These are phyloP conservation scores for Mediolabrus comicus DNA, from an alignment of 108 stramenopile species.

Conservation along the genomic window DNA sequence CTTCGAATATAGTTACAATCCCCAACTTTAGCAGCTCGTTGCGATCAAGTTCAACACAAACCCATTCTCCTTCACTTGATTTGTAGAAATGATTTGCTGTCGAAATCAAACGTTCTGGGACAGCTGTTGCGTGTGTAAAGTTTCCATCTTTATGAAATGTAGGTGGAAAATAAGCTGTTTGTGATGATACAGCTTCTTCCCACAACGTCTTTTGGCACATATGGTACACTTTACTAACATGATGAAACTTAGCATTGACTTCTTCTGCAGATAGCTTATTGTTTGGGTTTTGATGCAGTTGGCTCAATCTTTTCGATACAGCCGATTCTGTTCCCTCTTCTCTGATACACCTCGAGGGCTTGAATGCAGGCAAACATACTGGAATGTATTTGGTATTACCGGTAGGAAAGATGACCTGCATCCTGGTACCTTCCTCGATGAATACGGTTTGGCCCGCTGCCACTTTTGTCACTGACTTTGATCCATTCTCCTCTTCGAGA, in stretches of 20 bases:
- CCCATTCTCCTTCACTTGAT: slow-evolving; percentile 59
- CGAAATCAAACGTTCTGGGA: slow-evolving; percentile 57
- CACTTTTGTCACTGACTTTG: slow-evolving; percentile 22
- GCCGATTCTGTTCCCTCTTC: slow-evolving; percentile 55
- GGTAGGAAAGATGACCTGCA: slow-evolving; percentile 64
- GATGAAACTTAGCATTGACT: slow-evolving; percentile 11
- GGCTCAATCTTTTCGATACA: slow-evolving; percentile 43
- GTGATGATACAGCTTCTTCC: slow-evolving; percentile 52
- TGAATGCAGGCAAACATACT: slow-evolving; percentile 76
- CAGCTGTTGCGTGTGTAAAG: slow-evolving; percentile 83
- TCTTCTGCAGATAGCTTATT: background rate
- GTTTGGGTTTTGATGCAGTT: slow-evolving; percentile 18
- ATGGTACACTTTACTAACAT: slow-evolving; percentile 62
- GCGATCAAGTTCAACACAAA: slow-evolving; percentile 73
- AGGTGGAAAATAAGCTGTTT: slow-evolving; percentile 79
- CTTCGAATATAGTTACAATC: slow-evolving; percentile 69
- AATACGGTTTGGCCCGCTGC: slow-evolving; percentile 62
- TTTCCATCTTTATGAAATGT: slow-evolving; percentile 78
- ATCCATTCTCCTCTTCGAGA: slow-evolving; percentile 9
- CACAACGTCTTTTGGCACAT: slow-evolving; percentile 75
- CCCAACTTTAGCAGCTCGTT: slow-evolving; percentile 50
- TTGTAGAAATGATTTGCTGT: slow-evolving; percentile 88
- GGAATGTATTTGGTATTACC: slow-evolving; percentile 70
- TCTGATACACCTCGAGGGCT: slow-evolving; percentile 66
- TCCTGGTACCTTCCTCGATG: slow-evolving; percentile 63